phyloP scores from a whole-genome alignment of 495 filamentous ascomycete species.

The Collariella sp. region DNA sequence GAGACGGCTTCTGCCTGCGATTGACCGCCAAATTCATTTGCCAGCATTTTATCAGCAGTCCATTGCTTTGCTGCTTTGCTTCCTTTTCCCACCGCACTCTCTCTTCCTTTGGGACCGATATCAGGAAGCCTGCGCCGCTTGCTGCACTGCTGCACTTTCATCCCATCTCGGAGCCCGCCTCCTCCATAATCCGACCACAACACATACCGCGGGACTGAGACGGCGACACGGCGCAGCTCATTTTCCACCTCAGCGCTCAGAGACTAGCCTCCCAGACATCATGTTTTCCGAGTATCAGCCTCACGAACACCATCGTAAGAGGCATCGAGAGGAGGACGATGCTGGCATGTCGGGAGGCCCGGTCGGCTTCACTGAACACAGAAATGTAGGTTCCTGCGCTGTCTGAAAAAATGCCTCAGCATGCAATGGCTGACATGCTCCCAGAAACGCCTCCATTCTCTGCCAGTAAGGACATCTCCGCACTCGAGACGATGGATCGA shows the following conservation, averaged over 20 bases:
- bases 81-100: too few relatives aligned
- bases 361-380: conserved; percentile 40
- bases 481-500: conserved; percentile 32
- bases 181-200: too few relatives aligned
- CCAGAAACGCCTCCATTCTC: conserved; percentile 42
- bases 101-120: too few relatives aligned
- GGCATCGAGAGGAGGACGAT: conserved; percentile 28
- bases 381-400: conserved; percentile 32
- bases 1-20: neutral
- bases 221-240: neutral
- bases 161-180: too few relatives aligned
- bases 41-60: neutral
- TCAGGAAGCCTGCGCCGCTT: too few relatives aligned
- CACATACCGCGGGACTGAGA: too few relatives aligned
- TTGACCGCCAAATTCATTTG: neutral
- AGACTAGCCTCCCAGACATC: neutral
- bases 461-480: conserved; percentile 37
- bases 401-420: neutral
- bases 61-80: neutral
- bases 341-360: conserved; percentile 22
- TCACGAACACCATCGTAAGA: conserved; percentile 24
- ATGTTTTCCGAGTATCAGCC: conserved; percentile 13
- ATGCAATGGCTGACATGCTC: conserved; percentile 5
- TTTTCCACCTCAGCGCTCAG: neutral
- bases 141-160: too few relatives aligned